These are phyloP conservation scores for Rhizophagus sp. DNA, from an alignment of 192 early-diverging fungal species.

Conservation along the genomic window DNA sequence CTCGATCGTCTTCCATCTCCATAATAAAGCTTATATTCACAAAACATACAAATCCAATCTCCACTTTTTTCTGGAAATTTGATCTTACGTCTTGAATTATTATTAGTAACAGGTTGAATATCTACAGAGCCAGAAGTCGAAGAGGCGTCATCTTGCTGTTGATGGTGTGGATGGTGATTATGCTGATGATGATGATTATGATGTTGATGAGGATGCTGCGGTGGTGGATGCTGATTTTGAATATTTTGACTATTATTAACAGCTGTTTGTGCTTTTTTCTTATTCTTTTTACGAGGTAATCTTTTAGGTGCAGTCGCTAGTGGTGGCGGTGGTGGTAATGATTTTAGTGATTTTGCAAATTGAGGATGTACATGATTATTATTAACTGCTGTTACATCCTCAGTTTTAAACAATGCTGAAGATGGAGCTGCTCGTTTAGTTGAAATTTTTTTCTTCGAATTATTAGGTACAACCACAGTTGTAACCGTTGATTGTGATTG, in stretches of 20 bases:
- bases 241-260: conserved; percentile 7
- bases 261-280: conserved; percentile 19
- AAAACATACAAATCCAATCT: conserved; percentile 33
- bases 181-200: conserved; percentile 13
- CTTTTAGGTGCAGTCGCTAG: conserved; percentile 17
- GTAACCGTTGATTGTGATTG: not conserved
- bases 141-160: conserved; percentile 28
- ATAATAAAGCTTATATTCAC: conserved; percentile 31
- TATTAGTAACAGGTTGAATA: conserved; percentile 1
- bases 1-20: conserved; percentile 20
- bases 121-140: conserved; percentile 30
- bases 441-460: conserved; percentile 26
- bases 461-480: not conserved
- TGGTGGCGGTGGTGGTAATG: not conserved
- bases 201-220: not conserved
- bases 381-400: not conserved
- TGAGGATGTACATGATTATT: conserved; percentile 20
- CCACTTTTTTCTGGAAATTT: conserved; percentile 29
- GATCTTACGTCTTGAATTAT: conserved; percentile 20
- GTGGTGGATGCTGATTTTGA: not conserved
- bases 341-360: not conserved
- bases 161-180: conserved; percentile 1
- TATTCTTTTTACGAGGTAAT: conserved; percentile 30
- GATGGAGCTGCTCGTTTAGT: conserved; percentile 27
- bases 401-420: conserved; percentile 22